phyloP scores from a whole-genome alignment of 495 filamentous ascomycete species.

The Thermochaetoides thermophila region DNA sequence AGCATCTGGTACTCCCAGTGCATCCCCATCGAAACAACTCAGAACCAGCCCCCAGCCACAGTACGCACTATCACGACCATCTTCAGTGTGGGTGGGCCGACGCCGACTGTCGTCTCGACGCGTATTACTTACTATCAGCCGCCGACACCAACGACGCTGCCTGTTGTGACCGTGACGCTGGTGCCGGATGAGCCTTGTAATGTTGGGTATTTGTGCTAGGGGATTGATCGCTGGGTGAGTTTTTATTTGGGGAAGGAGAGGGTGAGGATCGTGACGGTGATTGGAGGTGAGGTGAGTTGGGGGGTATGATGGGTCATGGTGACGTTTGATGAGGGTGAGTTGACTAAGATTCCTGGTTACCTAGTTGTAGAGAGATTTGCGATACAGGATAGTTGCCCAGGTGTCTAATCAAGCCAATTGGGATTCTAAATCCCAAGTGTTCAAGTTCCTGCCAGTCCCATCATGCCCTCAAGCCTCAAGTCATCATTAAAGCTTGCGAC shows the following conservation, averaged over 20 bases:
- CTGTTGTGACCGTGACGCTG: slow-evolving; percentile 12
- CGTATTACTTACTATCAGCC: slow-evolving; percentile 11
- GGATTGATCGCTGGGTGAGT: not conserved
- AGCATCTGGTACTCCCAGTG: slow-evolving; percentile 17
- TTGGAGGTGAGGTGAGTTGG: too few relatives aligned
- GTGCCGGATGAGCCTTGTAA: slow-evolving; percentile 14
- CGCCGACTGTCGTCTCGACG: slow-evolving; percentile 13
- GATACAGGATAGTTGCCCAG: too few relatives aligned
- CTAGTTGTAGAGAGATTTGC: too few relatives aligned
- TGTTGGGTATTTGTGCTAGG: slow-evolving; percentile 6
- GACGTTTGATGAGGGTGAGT: too few relatives aligned
- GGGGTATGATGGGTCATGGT: too few relatives aligned
- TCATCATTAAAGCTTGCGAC: too few relatives aligned
- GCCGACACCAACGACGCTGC: slow-evolving; percentile 4
- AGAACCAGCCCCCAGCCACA: not conserved
- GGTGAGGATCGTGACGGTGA: too few relatives aligned
- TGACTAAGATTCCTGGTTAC: too few relatives aligned
- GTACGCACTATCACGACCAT: slow-evolving; percentile 10
- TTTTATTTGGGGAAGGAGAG: not conserved
- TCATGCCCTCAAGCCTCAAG: too few relatives aligned
- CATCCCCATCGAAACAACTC: slow-evolving; percentile 4
- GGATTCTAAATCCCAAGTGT: too few relatives aligned
- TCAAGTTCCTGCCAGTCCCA: too few relatives aligned
- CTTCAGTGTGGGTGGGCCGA: slow-evolving; percentile 12
- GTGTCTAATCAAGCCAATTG: too few relatives aligned